Base-by-base conservation (phyloP, 108 stramenopile genomes). In the Cyclostephanos invisitatus region DNA sequence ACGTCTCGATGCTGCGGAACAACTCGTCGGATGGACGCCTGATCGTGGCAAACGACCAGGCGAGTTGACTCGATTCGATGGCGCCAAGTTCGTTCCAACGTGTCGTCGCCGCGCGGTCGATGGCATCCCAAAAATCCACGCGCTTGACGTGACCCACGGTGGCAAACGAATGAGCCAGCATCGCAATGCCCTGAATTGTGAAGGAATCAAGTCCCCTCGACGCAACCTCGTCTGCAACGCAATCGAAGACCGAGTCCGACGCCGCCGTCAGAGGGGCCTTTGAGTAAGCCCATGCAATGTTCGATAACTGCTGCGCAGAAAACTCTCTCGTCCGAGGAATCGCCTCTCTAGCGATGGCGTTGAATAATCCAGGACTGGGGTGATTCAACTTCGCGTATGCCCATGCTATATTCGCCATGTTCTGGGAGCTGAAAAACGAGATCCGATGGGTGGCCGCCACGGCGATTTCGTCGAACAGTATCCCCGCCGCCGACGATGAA, bases 31-130 rank as follows among this genome's bases (percentile, higher is more conserved):
- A 67, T 7, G 62, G 54, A 25, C 63, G 68, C 4, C 59, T 64
- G n/a, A 80, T 64, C n/a, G 62, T 74, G 18, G 80, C 80, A 64
- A 74, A 80, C 1, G 73, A 70, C 72, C 80, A 73, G 20, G 80
- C 67, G 38, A 80, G 59, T 48, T 68, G 58, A 40, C 57, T 49
- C 21, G 73, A 80, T 70, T 73, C 72, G 37, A 73, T 37, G 0
- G 25, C 40, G 0, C 57, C 64, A 35, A 80, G 64, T 44, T 74
- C 24, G 6, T 61, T 36, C 11, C 25, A 51, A 0, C 68, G 61
- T 0, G 63, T 22, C 0, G 28, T 40, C 42, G 57, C 68, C 21
- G 80, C 55, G 2, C 46, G 28, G 21, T 73, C 80, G 42, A 80
- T 44, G 6, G 22, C 47, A 27, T 74, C 67, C 80, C 80, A 80